Percentiles rank a stretch among this genome's conserved stretches.
Conservation (phyloP, 2,329 filamentous ascomycete genomes). For the Colletotrichum liriopes region DNA sequence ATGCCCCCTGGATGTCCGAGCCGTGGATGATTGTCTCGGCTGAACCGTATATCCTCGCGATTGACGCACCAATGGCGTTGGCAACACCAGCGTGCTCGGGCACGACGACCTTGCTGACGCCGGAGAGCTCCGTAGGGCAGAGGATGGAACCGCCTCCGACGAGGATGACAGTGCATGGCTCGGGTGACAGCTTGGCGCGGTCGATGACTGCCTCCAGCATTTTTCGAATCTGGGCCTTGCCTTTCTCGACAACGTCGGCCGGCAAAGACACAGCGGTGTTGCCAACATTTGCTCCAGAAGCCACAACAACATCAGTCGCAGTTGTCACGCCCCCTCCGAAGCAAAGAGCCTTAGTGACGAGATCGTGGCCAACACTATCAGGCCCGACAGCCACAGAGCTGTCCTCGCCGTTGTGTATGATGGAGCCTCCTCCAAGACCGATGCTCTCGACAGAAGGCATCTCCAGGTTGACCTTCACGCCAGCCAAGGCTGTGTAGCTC, state of each 20-base stretch:
- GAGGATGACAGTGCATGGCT: conserved; percentile 45
- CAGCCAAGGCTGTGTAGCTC: conserved; percentile 45
- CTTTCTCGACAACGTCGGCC: conserved; percentile 25
- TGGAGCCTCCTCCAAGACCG: conserved; percentile 45
- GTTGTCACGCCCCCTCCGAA: conserved; percentile 46
- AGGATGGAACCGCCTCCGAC: conserved; percentile 46
- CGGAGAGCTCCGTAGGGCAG: conserved; percentile 43
- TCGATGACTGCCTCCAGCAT: conserved; percentile 46
- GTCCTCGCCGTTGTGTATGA: conserved; percentile 24
- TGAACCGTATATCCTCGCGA: conserved; percentile 45
- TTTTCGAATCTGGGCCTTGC: conserved; percentile 31
- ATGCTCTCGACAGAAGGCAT: conserved; percentile 48
- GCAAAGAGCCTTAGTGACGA: conserved; percentile 43
- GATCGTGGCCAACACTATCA: conserved; percentile 47
- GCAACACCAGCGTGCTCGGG: conserved; percentile 45
- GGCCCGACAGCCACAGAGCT: conserved; percentile 45
- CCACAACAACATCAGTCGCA: conserved; percentile 47
- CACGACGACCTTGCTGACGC: conserved; percentile 44
- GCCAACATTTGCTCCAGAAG: conserved; percentile 20
- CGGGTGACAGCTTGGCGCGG: conserved; percentile 46
- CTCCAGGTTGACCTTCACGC: conserved; percentile 46
- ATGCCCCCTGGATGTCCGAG: conserved; percentile 40
- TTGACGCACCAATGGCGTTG: conserved; percentile 46
- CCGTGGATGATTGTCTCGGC: conserved; percentile 45
- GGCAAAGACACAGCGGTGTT: conserved; percentile 13